Conservation (phyloP, 371 early-diverging fungal species). For the Quaeritorhiza haematococci region DNA sequence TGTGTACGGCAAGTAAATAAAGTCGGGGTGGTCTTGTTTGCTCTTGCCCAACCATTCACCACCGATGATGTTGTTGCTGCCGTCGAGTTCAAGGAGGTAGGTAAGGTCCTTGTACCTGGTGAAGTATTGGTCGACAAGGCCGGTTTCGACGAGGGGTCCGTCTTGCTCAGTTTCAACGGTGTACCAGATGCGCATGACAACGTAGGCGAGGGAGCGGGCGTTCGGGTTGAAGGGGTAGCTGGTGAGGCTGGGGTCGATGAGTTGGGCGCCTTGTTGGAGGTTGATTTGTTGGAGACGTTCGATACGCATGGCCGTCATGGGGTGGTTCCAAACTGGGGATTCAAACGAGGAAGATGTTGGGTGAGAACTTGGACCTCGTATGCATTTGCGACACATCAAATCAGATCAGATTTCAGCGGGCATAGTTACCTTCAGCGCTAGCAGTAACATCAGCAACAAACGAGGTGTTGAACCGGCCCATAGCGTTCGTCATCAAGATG, state of each 20-base stretch:
- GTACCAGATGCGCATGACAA: background rate
- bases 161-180: background rate
- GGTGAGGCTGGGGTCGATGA: background rate
- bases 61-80: background rate
- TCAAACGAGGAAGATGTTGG: no score
- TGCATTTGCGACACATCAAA: no score
- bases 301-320: background rate
- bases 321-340: background rate
- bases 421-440: no score
- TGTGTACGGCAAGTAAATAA: background rate
- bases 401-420: no score
- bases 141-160: background rate
- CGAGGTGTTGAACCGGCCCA: background rate
- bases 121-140: background rate
- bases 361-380: no score
- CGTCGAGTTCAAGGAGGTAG: background rate
- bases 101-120: background rate
- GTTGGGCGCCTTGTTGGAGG: background rate
- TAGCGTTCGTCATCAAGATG: background rate
- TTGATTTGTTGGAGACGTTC: background rate
- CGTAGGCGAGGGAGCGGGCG: no score
- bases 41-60: background rate
- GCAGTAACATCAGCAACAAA: background rate
- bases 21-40: background rate
- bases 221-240: background rate